Percentiles rank a stretch among this genome's conserved stretches.
Conservation (phyloP, 495 filamentous ascomycete species). For the Neurospora africana region DNA sequence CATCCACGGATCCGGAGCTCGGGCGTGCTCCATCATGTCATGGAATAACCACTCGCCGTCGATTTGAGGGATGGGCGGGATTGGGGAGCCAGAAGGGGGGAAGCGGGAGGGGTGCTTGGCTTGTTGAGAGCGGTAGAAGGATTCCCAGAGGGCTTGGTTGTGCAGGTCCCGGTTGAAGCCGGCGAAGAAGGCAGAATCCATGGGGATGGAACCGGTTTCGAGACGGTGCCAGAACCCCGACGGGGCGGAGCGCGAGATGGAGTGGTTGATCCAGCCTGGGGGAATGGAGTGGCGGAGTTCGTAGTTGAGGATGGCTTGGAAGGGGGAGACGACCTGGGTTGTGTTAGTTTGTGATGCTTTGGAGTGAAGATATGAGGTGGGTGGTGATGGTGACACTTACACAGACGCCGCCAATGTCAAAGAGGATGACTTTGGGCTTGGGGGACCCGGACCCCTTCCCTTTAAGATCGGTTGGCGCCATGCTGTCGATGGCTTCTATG, state of each 20-base stretch:
- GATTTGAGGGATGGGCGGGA: slow-evolving; percentile 59
- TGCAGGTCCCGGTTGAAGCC: slow-evolving; percentile 67
- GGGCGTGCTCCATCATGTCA: slow-evolving; percentile 77
- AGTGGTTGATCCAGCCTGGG: slow-evolving; percentile 80
- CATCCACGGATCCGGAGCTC: slow-evolving; percentile 73
- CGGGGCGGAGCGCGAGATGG: slow-evolving; percentile 69
- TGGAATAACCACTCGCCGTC: slow-evolving; percentile 78
- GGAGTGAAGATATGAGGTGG: not conserved
- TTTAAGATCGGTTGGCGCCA: not conserved
- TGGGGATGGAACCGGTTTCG: slow-evolving; percentile 61
- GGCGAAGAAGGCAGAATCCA: slow-evolving; percentile 65
- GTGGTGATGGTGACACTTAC: slow-evolving; percentile 45
- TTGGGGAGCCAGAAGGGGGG: slow-evolving; percentile 2
- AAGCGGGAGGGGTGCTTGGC: slow-evolving; percentile 21
- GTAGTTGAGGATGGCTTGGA: slow-evolving; percentile 86
- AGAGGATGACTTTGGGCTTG: slow-evolving; percentile 70
- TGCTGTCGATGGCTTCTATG: slow-evolving; percentile 20
- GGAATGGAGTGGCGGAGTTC: slow-evolving; percentile 67
- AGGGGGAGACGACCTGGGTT: slow-evolving; percentile 71
- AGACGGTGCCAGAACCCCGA: slow-evolving; percentile 78
- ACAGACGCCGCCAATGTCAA: slow-evolving; percentile 95
- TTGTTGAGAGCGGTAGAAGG: slow-evolving; percentile 30
- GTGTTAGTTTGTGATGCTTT: slow-evolving; percentile 9
- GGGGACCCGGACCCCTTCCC: slow-evolving; percentile 21
- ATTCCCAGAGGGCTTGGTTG: slow-evolving; percentile 52